Conservation (phyloP, 2,329 filamentous ascomycete genomes). For the Juglanconis juglandina region DNA sequence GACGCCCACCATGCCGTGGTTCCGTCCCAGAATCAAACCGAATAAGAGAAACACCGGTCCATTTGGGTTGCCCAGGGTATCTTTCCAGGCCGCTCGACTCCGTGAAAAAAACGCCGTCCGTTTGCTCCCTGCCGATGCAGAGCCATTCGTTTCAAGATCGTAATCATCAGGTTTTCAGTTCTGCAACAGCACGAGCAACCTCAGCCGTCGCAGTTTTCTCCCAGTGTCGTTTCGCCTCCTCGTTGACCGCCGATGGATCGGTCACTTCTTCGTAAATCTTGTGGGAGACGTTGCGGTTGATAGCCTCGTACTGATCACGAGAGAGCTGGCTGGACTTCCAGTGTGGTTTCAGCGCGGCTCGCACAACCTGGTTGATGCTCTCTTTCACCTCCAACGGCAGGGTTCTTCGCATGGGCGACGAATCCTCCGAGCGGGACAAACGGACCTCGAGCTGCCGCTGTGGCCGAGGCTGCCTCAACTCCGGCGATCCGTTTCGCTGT, state of each 20-base stretch:
- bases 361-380: slow-evolving; percentile 85
- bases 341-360: slow-evolving; percentile 73
- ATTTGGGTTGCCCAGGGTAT: slow-evolving; percentile 21
- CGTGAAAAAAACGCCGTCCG: slow-evolving; percentile 20
- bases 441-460: slow-evolving; percentile 42
- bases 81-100: slow-evolving; percentile 21
- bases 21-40: not conserved
- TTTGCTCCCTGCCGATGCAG: slow-evolving; percentile 13
- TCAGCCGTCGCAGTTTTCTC: slow-evolving; percentile 75
- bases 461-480: slow-evolving; percentile 52
- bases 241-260: slow-evolving; percentile 56
- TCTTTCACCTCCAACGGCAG: slow-evolving; percentile 82
- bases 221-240: slow-evolving; percentile 65
- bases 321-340: slow-evolving; percentile 77
- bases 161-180: slow-evolving; percentile 44
- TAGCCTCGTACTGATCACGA: slow-evolving; percentile 85
- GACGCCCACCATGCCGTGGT: slow-evolving; percentile 11
- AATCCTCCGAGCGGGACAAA: slow-evolving; percentile 53
- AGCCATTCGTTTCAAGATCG: slow-evolving; percentile 21
- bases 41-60: slow-evolving; percentile 14
- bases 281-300: slow-evolving; percentile 86
- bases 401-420: slow-evolving; percentile 61
- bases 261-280: slow-evolving; percentile 74
- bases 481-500: slow-evolving; percentile 31
- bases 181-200: slow-evolving; percentile 70